Base-by-base conservation (phyloP, 257 asterid species). In the Penstemon davidsonii region DNA sequence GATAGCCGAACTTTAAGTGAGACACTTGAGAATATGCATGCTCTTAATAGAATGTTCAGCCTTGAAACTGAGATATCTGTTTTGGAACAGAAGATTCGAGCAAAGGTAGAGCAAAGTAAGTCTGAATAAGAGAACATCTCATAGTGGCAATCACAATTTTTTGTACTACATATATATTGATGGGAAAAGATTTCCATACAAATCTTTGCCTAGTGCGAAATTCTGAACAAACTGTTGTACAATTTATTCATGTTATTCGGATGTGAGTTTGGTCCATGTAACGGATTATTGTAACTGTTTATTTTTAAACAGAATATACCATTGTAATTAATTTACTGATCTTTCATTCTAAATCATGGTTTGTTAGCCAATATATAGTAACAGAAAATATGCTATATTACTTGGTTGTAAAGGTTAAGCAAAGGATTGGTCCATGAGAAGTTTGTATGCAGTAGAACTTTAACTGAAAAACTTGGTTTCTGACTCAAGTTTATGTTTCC, bases 21-120 rank as follows among this genome's bases (percentile, higher is more conserved):
- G 81, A 93, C 96, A 4, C 92, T 92, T n/a, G 98, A 92, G 87
- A 92, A 92, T 70, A 89, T 92, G 96, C 94, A 92, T 52, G 96
- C 98, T 51, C 89, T 92, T 10, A 92, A 92, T 73, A 66, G 98
- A 70, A 89, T 92, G 98, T 92, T 92, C 73, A 80, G 73, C 75
- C 88, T 92, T 5, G 98, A 89, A 76, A 87, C 96, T 0, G 96
- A 92, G 76, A 82, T 89, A 39, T 92, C 98, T 0, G 88, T 87
- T 47, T 73, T 89, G 81, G 98, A 92, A 73, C 94, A 92, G 84
- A 92, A 92, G 79, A 83, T 92, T 65, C 86, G 94, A 50, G 92
- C 96, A 0, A 92, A 92, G 81, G 88, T 92, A 50, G 98, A 92
- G 79, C 96, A 89, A 80, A 63, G 67, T 64, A 75, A 55, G 11